These are phyloP conservation scores for Fusarium sp. DNA, from an alignment of 2,329 filamentous ascomycete species.

Conservation along the genomic window DNA sequence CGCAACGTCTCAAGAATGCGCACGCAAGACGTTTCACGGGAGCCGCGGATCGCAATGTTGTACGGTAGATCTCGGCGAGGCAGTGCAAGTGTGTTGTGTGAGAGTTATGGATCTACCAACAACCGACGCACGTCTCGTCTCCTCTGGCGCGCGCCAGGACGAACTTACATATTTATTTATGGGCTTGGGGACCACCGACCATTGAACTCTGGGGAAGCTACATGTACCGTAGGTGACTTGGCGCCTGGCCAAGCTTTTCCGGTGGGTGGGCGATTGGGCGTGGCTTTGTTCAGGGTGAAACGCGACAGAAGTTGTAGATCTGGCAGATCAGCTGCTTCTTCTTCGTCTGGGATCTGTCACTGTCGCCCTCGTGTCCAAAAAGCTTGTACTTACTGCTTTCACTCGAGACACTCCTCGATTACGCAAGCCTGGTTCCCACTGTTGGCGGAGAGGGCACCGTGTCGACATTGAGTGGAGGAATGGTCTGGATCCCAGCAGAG, in stretches of 20 bases:
- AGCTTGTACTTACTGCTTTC: constrained; percentile 3
- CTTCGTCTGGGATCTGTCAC: neutral
- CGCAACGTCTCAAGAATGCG: constrained; percentile 34
- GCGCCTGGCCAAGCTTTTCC: constrained; percentile 29
- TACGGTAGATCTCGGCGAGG: constrained; percentile 3
- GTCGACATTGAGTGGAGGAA: constrained; percentile 25
- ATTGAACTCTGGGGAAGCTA: constrained; percentile 31
- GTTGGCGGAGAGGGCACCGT: constrained; percentile 14
- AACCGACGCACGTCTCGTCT: constrained; percentile 1
- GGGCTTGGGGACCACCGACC: neutral
- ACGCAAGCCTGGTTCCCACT: constrained; percentile 36
- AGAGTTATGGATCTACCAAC: constrained; percentile 21
- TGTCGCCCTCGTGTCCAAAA: constrained; percentile 4
- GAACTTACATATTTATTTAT: neutral
- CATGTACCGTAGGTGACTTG: constrained; percentile 18
- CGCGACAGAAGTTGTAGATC: constrained; percentile 15
- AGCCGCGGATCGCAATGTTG: constrained; percentile 31
- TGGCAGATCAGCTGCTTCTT: constrained; percentile 19
- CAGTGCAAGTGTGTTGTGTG: no score
- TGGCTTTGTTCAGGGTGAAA: constrained; percentile 18
- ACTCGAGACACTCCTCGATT: constrained; percentile 24
- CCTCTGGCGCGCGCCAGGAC: constrained; percentile 19
- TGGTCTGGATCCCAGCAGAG: constrained; percentile 36
- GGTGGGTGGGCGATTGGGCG: constrained; percentile 9
- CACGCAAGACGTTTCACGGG: constrained; percentile 28